Conservation (phyloP, 2,329 filamentous ascomycete species). For the Volutella citrinella region DNA sequence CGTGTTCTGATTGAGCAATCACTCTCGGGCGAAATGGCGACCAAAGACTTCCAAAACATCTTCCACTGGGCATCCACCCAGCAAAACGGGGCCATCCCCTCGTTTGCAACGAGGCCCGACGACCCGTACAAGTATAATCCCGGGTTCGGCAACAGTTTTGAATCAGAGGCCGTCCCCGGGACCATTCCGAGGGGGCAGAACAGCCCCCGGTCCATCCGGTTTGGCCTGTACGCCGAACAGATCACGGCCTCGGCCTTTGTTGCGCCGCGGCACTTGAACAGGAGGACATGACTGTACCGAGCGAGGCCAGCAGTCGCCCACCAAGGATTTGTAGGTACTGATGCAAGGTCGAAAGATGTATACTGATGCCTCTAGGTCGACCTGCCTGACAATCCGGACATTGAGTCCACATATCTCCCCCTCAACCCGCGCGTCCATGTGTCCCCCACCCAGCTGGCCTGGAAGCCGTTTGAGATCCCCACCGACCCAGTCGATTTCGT, state of each 20-base stretch:
- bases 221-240: constrained; percentile 40
- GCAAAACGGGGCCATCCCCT: constrained; percentile 50
- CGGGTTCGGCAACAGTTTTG: constrained; percentile 47
- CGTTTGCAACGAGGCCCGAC: constrained; percentile 41
- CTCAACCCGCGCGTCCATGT: too few species aligned
- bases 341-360: too few species aligned
- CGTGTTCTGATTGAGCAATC: too few species aligned
- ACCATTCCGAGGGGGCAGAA: constrained; percentile 43
- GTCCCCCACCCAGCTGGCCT: too few species aligned
- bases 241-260: constrained; percentile 35
- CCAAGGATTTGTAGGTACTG: too few species aligned
- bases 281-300: constrained; percentile 28
- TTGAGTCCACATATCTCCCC: too few species aligned
- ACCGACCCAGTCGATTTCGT: too few species aligned
- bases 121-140: constrained; percentile 51
- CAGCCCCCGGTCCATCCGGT: constrained; percentile 35
- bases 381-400: too few species aligned
- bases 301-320: too few species aligned
- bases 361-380: too few species aligned
- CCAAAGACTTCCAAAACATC: constrained; percentile 43
- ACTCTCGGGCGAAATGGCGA: too few species aligned
- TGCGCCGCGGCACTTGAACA: constrained; percentile 24
- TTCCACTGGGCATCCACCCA: constrained; percentile 58
- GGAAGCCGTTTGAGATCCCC: too few species aligned
- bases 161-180: constrained; percentile 41